Conservation (phyloP, 768 basidiomycete genomes). For the Xerocomellus amylosporus region DNA sequence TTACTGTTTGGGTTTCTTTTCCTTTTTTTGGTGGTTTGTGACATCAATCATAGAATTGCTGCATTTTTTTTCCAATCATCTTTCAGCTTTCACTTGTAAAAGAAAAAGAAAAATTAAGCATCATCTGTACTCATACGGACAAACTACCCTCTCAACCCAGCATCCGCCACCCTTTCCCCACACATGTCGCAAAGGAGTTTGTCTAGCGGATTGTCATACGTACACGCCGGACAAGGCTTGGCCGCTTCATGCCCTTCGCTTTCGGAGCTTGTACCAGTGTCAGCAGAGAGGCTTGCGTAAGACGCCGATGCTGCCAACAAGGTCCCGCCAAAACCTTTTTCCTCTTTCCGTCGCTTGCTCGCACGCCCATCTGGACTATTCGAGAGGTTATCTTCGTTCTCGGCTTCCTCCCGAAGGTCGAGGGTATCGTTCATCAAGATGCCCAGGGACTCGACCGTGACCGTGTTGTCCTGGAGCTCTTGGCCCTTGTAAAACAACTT, state of each 20-base stretch:
- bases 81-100: constrained; percentile 19
- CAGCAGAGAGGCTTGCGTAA: constrained; percentile 29
- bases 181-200: constrained; percentile 47
- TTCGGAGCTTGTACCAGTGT: constrained; percentile 36
- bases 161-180: constrained; percentile 35
- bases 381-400: constrained; percentile 53
- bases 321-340: constrained; percentile 74
- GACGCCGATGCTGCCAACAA: constrained; percentile 48
- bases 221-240: constrained; percentile 56
- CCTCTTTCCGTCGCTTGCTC: constrained; percentile 46
- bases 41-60: constrained; percentile 30
- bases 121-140: constrained; percentile 35
- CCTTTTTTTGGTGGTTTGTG: constrained; percentile 24
- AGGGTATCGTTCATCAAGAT: constrained; percentile 61
- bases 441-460: constrained; percentile 50
- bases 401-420: constrained; percentile 62
- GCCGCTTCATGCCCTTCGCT: constrained; percentile 26
- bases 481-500: constrained; percentile 58
- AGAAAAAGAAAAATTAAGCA: constrained; percentile 32
- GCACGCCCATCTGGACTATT: constrained; percentile 47
- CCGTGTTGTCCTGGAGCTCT: constrained; percentile 63
- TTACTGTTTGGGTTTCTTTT: constrained; percentile 21
- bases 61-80: constrained; percentile 20
- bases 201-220: constrained; percentile 50
- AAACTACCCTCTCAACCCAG: constrained; percentile 5